A percentile compares a stretch with the other conserved stretches of the same genome.
Evolutionary conservation across 495 filamentous ascomycete species (phyloP).

Genomic region (Cryomyces minteri): DNA sequence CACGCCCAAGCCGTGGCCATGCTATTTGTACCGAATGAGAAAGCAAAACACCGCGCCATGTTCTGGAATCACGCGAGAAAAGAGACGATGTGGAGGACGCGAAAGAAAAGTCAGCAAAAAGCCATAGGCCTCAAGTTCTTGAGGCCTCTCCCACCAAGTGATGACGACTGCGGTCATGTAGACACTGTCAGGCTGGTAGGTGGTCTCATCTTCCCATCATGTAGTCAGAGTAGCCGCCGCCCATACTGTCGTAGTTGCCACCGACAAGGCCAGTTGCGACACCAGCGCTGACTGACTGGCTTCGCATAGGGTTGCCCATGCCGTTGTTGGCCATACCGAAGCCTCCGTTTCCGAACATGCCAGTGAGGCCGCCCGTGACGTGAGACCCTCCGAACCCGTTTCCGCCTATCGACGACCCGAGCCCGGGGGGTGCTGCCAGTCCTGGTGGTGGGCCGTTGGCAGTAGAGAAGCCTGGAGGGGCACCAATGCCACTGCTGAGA

Average conservation of each 20-base stretch:
- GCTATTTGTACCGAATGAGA: too few relatives aligned
- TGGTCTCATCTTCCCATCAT: conserved; percentile 1
- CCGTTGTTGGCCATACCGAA: background rate
- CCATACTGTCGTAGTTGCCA: background rate
- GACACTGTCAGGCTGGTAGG: too few relatives aligned
- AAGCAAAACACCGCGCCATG: too few relatives aligned
- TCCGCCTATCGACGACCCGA: background rate
- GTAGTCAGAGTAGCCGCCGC: conserved; percentile 1
- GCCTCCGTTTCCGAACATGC: background rate
- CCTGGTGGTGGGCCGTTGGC: conserved; percentile 2
- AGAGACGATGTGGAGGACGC: too few relatives aligned
- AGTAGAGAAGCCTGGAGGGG: conserved; percentile 1
- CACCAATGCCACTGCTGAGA: background rate
- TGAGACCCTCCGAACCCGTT: background rate
- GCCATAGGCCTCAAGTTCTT: too few relatives aligned
- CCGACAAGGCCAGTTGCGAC: background rate
- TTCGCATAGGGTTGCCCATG: background rate
- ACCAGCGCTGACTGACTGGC: background rate
- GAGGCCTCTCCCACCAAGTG: too few relatives aligned
- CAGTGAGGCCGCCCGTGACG: background rate
- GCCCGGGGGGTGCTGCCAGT: conserved; percentile 1
- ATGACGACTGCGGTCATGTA: too few relatives aligned
- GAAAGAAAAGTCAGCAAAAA: too few relatives aligned
- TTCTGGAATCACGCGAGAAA: too few relatives aligned
- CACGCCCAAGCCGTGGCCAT: too few relatives aligned